Conservation (phyloP, 2,329 filamentous ascomycete genomes). For the Fusarium nurragi region DNA sequence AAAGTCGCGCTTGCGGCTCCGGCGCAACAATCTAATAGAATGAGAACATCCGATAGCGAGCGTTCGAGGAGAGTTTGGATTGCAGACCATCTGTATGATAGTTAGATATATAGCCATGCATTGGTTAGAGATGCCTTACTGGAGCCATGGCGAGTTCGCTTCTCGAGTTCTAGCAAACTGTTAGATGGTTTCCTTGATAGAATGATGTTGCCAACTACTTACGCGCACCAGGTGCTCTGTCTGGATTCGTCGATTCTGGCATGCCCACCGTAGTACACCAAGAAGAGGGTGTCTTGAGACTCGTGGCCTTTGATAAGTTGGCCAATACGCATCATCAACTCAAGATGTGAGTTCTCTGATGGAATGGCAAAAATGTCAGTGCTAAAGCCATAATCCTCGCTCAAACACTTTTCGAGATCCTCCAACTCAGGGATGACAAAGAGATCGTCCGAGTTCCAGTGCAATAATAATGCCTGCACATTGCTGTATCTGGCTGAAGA, state of each 20-base stretch:
- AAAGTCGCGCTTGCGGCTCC: conserved; percentile 69
- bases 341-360: conserved; percentile 66
- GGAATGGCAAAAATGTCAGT: conserved; percentile 68
- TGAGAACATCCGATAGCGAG: conserved; percentile 65
- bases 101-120: conserved; percentile 6
- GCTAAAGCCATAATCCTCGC: conserved; percentile 64
- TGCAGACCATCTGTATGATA: conserved; percentile 61
- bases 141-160: conserved; percentile 63
- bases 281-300: conserved; percentile 63
- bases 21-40: conserved; percentile 68
- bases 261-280: conserved; percentile 69
- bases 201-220: conserved; percentile 44
- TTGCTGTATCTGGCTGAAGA: conserved; percentile 64
- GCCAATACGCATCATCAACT: conserved; percentile 66
- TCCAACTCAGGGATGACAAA: conserved; percentile 68
- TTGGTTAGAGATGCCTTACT: conserved; percentile 51
- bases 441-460: conserved; percentile 67
- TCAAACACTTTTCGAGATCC: conserved; percentile 64
- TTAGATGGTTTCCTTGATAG: conserved; percentile 12
- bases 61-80: conserved; percentile 68
- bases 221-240: conserved; percentile 70
- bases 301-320: conserved; percentile 67
- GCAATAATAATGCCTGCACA: conserved; percentile 63
- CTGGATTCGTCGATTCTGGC: conserved; percentile 67
- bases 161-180: conserved; percentile 55